Evolutionary conservation across 106 monocot species (phyloP), one percentile per base, ranked within the genome.

Genomic region (Dioscorea alata): DNA sequence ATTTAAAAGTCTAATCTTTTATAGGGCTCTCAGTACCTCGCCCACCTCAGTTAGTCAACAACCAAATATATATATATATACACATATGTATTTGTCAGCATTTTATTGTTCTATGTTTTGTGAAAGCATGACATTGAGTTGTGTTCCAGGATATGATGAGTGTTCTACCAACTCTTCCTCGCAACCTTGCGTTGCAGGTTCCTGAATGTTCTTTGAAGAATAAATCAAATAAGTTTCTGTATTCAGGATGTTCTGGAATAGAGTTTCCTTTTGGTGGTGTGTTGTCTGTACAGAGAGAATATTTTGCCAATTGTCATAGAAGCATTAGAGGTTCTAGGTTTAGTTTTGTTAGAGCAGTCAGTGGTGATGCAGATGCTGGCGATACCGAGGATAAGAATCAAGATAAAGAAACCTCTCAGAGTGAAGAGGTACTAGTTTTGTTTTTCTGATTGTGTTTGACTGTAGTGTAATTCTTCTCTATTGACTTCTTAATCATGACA

Each of bases 121-220:
- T 42, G 6, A 42, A 42, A 10, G 42, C 10, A 42, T 42, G 42
- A 42, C 42, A 42, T 42, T 42, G 1, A 42, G 1, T 42, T 42
- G 9, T n/a, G 15, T 75, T 73, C 78, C 75, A 79, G 83, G 84
- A 67, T 50, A 93, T 86, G 86, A 80, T 66, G 54, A 84, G 60
- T 72, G 73, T 80, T 42, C 48, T 89, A 25, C 72, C 80, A 48
- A 74, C 67, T 24, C 83, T 84, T 70, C 79, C 66, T 33, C 70
- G 28, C 64, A 64, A 63, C 42, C 57, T 73, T 4, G 61, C 79
- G 25, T 25, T 80, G 34, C 78, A 75, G 64, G 64, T 71, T 21
- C 42, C 65, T 65, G 75, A 75, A 15, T 77, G 68, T 71, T 76
- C 20, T 33, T 64, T 42, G 25, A 86, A 76, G 62, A 75, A 56